These are phyloP conservation scores for Hericium rajendrae DNA, from an alignment of 768 basidiomycete genomes.

Conservation along the genomic window DNA sequence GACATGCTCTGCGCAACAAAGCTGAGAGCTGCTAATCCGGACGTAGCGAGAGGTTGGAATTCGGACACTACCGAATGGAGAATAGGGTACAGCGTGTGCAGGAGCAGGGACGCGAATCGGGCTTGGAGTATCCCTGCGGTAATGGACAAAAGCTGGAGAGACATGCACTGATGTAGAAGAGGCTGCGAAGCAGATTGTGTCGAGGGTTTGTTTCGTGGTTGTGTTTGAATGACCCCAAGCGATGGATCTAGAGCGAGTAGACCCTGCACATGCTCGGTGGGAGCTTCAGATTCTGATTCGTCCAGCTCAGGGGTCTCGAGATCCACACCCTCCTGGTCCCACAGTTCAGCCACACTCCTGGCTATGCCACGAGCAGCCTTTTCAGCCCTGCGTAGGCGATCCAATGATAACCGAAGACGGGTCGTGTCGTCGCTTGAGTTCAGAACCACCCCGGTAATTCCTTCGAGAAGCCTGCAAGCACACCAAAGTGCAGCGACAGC, in stretches of 20 bases:
- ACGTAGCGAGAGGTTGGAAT: constrained; percentile 52
- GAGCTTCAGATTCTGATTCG: background rate
- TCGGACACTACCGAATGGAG: constrained; percentile 80
- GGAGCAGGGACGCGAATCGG: constrained; percentile 62
- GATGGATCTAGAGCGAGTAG: constrained; percentile 8
- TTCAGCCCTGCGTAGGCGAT: constrained; percentile 41
- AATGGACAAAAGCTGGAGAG: constrained; percentile 68
- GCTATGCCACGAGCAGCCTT: constrained; percentile 57
- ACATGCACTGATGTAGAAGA: constrained; percentile 58
- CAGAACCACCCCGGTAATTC: constrained; percentile 44
- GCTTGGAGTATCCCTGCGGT: constrained; percentile 62
- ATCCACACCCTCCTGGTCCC: constrained; percentile 35
- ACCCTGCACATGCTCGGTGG: constrained; percentile 6
- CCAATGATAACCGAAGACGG: background rate
- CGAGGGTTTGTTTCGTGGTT: constrained; percentile 12
- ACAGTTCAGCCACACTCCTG: constrained; percentile 57
- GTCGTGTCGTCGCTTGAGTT: constrained; percentile 18
- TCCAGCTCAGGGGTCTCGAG: background rate
- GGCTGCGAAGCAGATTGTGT: constrained; percentile 34
- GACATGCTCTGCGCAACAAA: constrained; percentile 67
- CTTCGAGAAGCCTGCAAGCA: constrained; percentile 66
- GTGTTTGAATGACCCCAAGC: constrained; percentile 28
- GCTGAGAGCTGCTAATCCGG: constrained; percentile 66
- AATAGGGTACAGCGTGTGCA: constrained; percentile 76
- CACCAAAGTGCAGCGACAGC: constrained; percentile 80